phyloP scores from a whole-genome alignment of 139 green algal species.

The Coccomyxa sp. region DNA sequence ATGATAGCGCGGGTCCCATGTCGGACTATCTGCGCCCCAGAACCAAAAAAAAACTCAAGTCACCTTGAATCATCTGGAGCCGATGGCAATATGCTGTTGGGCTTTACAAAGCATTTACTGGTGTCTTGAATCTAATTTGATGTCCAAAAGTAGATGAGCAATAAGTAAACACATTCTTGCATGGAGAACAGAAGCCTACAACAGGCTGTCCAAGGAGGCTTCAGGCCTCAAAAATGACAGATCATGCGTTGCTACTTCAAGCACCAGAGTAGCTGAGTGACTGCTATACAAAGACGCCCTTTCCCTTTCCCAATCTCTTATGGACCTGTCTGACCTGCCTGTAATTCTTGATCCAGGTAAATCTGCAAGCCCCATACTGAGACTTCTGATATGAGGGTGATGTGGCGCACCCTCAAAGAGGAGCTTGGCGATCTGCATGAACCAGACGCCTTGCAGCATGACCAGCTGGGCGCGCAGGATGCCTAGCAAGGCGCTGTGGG shows the following conservation, averaged over 20 bases:
- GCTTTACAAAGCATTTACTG: not conserved
- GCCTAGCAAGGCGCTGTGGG: conserved; percentile 28
- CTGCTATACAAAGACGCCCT: too few species aligned
- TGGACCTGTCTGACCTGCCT: too few species aligned
- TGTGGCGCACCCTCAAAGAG: conserved; percentile 27
- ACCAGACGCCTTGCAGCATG: conserved; percentile 51
- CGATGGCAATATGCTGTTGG: not conserved
- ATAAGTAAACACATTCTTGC: too few species aligned
- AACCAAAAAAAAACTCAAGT: not conserved
- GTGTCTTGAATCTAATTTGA: not conserved
- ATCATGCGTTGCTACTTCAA: too few species aligned
- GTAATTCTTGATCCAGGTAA: too few species aligned
- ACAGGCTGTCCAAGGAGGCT: too few species aligned
- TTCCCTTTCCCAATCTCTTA: too few species aligned
- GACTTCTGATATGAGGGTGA: not conserved
- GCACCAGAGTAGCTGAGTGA: too few species aligned
- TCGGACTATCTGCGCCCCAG: conserved; percentile 14
- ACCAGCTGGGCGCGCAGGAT: conserved; percentile 28
- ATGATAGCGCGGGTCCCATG: conserved; percentile 42
- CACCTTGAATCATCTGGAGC: not conserved
- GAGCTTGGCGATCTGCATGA: conserved; percentile 46
- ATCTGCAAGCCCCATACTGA: not conserved
- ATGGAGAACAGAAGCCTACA: too few species aligned
- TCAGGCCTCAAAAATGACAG: too few species aligned
- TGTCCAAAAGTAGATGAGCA: not conserved